Percentiles rank a stretch among this genome's conserved stretches.
phyloP scores from a whole-genome alignment of 805 yeast genomes.

The Saturnispora sekii region DNA sequence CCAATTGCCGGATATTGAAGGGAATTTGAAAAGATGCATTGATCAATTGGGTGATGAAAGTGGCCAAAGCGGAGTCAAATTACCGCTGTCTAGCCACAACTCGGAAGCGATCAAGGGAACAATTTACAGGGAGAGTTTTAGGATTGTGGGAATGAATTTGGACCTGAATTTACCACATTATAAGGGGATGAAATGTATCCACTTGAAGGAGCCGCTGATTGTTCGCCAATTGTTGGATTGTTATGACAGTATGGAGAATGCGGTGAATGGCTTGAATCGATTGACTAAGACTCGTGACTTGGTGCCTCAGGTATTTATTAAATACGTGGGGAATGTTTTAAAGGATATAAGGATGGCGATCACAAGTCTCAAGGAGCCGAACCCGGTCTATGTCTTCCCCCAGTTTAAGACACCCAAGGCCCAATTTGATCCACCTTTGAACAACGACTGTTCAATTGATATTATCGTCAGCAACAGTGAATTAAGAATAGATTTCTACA shows the following conservation, averaged over 20 bases:
- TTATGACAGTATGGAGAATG: conserved; percentile 30
- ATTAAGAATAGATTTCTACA: conserved; percentile 48
- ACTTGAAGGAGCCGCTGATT: conserved; percentile 29
- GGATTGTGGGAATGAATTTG: conserved; percentile 39
- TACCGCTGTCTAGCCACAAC: conserved; percentile 48
- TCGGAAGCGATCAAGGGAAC: conserved; percentile 53
- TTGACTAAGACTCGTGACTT: conserved; percentile 18
- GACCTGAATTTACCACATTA: conserved; percentile 28
- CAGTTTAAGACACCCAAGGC: conserved; percentile 31
- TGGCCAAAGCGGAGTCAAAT: conserved; percentile 35
- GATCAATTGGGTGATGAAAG: conserved; percentile 27
- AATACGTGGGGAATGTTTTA: conserved; percentile 20
- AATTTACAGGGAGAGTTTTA: conserved; percentile 44
- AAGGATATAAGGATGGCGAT: conserved; percentile 28
- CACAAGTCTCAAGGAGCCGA: conserved; percentile 39
- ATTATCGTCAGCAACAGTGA: conserved; percentile 53
- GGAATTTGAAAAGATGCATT: conserved; percentile 33
- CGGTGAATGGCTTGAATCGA: conserved; percentile 34
- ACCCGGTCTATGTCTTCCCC: conserved; percentile 50
- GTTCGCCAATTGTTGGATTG: conserved; percentile 33
- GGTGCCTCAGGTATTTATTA: conserved; percentile 18
- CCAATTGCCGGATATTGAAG: conserved; percentile 37
- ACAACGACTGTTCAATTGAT: conserved; percentile 43
- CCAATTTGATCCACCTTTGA: conserved; percentile 38
- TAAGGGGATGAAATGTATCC: conserved; percentile 31